Conservation (phyloP, 371 early-diverging fungal genomes). For the Catenaria anguillulae region DNA sequence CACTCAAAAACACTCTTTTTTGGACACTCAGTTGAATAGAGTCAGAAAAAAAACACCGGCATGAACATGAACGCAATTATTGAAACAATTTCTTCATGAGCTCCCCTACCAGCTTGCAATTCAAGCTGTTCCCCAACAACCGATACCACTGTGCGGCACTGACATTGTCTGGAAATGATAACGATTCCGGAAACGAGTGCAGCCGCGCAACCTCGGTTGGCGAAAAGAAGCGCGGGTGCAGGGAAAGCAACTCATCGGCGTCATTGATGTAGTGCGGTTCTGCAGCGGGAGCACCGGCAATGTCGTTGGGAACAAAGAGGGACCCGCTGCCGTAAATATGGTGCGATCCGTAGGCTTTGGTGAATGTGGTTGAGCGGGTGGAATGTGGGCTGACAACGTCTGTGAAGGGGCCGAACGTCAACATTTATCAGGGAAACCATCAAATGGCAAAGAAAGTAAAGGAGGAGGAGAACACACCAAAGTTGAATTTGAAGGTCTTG, state of each 20-base stretch:
- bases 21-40: too few relatives aligned
- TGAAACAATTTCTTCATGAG: slow-evolving; percentile 18
- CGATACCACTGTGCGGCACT: slow-evolving; percentile 17
- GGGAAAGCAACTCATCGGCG: slow-evolving; percentile 4
- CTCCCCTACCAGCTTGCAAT: slow-evolving; percentile 19
- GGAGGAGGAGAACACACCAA: neutral
- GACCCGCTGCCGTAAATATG: slow-evolving; percentile 21
- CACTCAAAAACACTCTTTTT: too few relatives aligned
- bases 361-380: slow-evolving; percentile 12
- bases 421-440: neutral
- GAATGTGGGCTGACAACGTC: slow-evolving; percentile 8
- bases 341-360: slow-evolving; percentile 22
- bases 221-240: slow-evolving; percentile 23
- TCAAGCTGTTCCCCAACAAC: slow-evolving; percentile 28
- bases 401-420: neutral
- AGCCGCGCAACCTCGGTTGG: slow-evolving; percentile 27
- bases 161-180: slow-evolving; percentile 16
- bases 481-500: slow-evolving; percentile 10
- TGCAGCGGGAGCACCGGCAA: neutral
- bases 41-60: too few relatives aligned
- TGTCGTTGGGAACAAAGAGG: slow-evolving; percentile 6
- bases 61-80: too few relatives aligned
- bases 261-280: neutral
- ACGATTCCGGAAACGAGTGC: slow-evolving; percentile 23
- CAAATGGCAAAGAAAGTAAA: too few relatives aligned